A percentile compares a stretch with the other conserved stretches of the same genome.
These are phyloP conservation scores for Pichia sp. DNA, from an alignment of 1,139 yeast species.

Conservation along the genomic window DNA sequence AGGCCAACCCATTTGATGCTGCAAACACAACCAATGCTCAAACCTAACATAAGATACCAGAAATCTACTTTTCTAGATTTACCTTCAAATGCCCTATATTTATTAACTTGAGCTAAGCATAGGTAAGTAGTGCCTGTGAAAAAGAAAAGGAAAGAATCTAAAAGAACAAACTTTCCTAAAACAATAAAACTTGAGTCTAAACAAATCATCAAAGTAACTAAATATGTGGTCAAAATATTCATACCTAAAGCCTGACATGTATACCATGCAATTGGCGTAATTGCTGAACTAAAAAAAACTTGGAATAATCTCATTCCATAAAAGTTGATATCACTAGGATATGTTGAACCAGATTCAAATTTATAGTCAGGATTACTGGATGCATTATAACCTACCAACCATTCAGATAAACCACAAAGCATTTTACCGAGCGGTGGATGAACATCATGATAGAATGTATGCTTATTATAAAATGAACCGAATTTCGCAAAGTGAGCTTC, in stretches of 20 bases:
- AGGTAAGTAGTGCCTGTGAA: constrained; percentile 61
- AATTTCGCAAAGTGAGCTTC: constrained; percentile 81
- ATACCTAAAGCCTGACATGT: constrained; percentile 49
- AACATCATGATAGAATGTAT: constrained; percentile 69
- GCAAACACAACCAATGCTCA: constrained; percentile 86
- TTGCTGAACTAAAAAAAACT: constrained; percentile 54
- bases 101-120: constrained; percentile 51
- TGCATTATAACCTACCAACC: constrained; percentile 54
- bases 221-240: constrained; percentile 40
- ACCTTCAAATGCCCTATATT: constrained; percentile 35
- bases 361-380: constrained; percentile 43
- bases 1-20: constrained; percentile 96
- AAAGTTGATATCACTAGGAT: constrained; percentile 51
- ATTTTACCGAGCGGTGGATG: constrained; percentile 77
- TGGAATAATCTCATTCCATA: constrained; percentile 61
- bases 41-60: constrained; percentile 66
- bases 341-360: constrained; percentile 55
- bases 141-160: constrained; percentile 68
- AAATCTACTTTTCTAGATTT: constrained; percentile 41
- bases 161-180: constrained; percentile 61
- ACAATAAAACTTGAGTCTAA: constrained; percentile 63
- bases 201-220: constrained; percentile 53
- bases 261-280: constrained; percentile 59
- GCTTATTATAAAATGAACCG: constrained; percentile 46
- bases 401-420: constrained; percentile 62